These are phyloP conservation scores for Trichophyton simii DNA, from an alignment of 2,329 filamentous ascomycete species.

Conservation along the genomic window DNA sequence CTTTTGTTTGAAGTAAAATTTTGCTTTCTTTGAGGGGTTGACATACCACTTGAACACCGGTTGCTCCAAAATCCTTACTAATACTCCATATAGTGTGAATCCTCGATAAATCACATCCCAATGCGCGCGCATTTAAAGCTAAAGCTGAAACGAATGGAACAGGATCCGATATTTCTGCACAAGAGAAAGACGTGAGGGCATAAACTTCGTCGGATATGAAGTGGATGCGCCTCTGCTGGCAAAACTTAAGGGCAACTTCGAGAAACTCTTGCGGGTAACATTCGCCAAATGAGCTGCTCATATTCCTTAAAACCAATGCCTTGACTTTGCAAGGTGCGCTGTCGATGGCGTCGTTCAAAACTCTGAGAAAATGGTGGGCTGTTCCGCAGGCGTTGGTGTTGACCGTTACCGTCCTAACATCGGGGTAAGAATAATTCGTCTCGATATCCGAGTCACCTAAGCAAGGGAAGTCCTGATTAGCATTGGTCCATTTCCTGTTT, in stretches of 20 bases:
- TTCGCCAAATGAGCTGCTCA: conserved; percentile 19
- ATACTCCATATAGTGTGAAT: conserved; percentile 17
- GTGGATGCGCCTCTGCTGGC: conserved; percentile 15
- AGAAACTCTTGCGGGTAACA: conserved; percentile 17
- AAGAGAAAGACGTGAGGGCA: conserved; percentile 14
- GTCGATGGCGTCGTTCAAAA: conserved; percentile 12
- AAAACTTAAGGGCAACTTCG: conserved; percentile 16
- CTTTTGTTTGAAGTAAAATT: background rate
- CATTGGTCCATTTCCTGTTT: background rate
- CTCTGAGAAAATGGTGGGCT: conserved; percentile 13
- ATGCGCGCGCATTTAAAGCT: conserved; percentile 9
- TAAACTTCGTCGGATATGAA: conserved; percentile 22
- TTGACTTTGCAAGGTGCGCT: conserved; percentile 12
- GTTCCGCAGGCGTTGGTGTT: conserved; percentile 11
- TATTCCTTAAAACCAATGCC: conserved; percentile 19
- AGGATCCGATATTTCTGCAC: conserved; percentile 11
- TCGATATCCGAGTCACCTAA: conserved; percentile 17
- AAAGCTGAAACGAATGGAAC: conserved; percentile 14
- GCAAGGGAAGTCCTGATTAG: background rate
- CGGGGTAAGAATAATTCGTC: conserved; percentile 9
- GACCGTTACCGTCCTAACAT: conserved; percentile 14
- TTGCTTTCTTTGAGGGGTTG: background rate
- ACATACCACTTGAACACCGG: conserved; percentile 15
- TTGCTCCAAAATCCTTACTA: conserved; percentile 16
- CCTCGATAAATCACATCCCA: conserved; percentile 14